phyloP scores from a whole-genome alignment of 2,329 filamentous ascomycete genomes.

The Cordyceps tenuipes region DNA sequence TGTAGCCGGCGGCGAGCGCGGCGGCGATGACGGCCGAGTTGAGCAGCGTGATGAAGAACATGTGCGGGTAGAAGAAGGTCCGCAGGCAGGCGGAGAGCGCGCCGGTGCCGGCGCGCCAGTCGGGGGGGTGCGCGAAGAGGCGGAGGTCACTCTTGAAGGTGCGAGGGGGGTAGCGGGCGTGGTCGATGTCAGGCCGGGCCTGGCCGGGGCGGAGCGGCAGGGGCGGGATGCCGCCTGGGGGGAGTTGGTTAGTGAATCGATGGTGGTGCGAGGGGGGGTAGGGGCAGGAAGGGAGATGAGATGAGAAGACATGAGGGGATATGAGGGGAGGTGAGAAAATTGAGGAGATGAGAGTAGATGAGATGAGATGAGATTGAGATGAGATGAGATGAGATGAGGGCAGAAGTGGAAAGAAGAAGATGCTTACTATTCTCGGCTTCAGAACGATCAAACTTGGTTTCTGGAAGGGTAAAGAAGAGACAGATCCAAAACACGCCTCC shows the following conservation, averaged over 20 bases:
- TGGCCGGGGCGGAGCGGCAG: slow-evolving; percentile 20
- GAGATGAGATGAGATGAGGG: no score
- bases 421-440: slow-evolving; percentile 21
- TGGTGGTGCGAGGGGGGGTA: no score
- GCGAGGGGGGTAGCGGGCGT: slow-evolving; percentile 18
- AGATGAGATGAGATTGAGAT: no score
- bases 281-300: no score
- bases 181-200: slow-evolving; percentile 22
- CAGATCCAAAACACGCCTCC: slow-evolving; percentile 26
- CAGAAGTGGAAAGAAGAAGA: no score
- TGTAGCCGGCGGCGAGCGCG: slow-evolving; percentile 18
- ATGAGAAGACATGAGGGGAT: no score
- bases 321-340: no score
- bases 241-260: no score
- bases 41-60: slow-evolving; percentile 25
- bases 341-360: no score
- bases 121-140: slow-evolving; percentile 23
- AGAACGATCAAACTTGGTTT: slow-evolving; percentile 26
- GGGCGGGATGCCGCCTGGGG: slow-evolving; percentile 15
- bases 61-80: slow-evolving; percentile 25
- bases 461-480: slow-evolving; percentile 25
- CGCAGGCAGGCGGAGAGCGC: slow-evolving; percentile 20
- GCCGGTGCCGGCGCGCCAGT: slow-evolving; percentile 20
- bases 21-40: slow-evolving; percentile 24
- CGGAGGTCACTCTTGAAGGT: slow-evolving; percentile 25